phyloP scores from a whole-genome alignment of 2,329 filamentous ascomycete genomes.

The Colletotrichum chlorophyti region DNA sequence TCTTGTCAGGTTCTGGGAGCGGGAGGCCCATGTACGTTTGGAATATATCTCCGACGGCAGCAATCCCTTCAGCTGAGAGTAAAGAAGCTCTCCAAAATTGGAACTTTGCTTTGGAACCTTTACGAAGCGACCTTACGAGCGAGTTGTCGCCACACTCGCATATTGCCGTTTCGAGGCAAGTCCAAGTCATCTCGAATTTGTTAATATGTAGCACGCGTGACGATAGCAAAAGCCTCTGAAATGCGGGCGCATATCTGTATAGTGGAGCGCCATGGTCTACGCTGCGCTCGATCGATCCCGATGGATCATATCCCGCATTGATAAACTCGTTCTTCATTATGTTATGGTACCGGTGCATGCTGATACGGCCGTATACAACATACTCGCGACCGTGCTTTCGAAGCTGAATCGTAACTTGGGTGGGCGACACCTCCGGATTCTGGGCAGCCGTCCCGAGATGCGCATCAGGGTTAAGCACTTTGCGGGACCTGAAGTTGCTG shows the following conservation, averaged over 20 bases:
- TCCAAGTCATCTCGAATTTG: slow-evolving; percentile 7
- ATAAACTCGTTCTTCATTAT: not conserved
- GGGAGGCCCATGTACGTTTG: not conserved
- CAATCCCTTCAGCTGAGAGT: no score
- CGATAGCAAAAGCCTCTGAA: slow-evolving; percentile 4
- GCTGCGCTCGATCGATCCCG: no score
- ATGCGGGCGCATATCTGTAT: not conserved
- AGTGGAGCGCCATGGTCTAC: no score
- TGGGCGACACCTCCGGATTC: no score
- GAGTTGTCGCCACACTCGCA: slow-evolving; percentile 7
- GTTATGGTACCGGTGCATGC: not conserved
- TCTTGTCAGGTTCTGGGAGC: not conserved
- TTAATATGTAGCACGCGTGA: slow-evolving; percentile 3
- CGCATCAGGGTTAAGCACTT: no score
- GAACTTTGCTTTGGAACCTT: not conserved
- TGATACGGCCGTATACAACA: not conserved
- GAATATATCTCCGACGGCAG: not conserved
- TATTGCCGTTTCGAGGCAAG: not conserved
- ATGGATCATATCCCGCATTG: no score
- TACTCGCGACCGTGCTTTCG: not conserved
- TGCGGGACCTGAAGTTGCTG: not conserved
- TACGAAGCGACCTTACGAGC: not conserved
- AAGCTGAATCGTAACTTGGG: not conserved
- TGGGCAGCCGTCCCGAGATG: no score
- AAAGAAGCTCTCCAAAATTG: no score